Percentiles rank a stretch among this genome's conserved stretches.
Evolutionary conservation across 164 flowering plant genomes (phyloP).

Genomic region (Vitis cinerea): DNA sequence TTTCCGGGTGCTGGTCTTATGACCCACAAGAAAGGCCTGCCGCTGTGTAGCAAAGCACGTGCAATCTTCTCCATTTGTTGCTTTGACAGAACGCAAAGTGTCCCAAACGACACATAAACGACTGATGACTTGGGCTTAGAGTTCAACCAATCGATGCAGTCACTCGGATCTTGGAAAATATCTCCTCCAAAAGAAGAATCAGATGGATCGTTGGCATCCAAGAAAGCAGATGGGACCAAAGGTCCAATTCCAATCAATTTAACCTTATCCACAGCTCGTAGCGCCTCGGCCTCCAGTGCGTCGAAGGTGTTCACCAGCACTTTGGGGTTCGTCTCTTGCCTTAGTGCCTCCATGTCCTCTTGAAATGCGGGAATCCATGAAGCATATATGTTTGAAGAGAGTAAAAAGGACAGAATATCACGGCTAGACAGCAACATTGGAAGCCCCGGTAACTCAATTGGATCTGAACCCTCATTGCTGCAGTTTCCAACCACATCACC

Average conservation of each 20-base stretch:
- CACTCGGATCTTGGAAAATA: background rate
- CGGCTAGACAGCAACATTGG: too few species aligned
- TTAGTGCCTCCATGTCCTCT: background rate
- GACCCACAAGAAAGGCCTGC: conserved; percentile 30
- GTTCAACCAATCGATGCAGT: conserved; percentile 17
- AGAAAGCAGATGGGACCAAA: conserved; percentile 16
- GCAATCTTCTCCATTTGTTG: conserved; percentile 23
- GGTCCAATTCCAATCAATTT: conserved; percentile 20
- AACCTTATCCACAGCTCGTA: background rate
- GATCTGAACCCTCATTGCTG: background rate
- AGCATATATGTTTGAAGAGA: too few species aligned
- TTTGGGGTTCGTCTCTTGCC: background rate
- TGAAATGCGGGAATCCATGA: background rate
- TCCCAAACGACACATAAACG: conserved; percentile 24
- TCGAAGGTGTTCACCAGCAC: conserved; percentile 19
- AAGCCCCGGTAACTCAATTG: too few species aligned
- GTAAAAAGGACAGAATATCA: too few species aligned
- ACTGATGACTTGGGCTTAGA: conserved; percentile 13
- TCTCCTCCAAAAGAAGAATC: conserved; percentile 5
- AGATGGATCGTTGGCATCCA: conserved; percentile 8
- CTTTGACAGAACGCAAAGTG: background rate
- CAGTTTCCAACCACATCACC: background rate
- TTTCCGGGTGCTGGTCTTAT: background rate
- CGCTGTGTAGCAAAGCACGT: conserved; percentile 10
- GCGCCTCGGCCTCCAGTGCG: conserved; percentile 5